These are phyloP conservation scores for Hysterangium stoloniferum DNA, from an alignment of 768 basidiomycete species.

Conservation along the genomic window DNA sequence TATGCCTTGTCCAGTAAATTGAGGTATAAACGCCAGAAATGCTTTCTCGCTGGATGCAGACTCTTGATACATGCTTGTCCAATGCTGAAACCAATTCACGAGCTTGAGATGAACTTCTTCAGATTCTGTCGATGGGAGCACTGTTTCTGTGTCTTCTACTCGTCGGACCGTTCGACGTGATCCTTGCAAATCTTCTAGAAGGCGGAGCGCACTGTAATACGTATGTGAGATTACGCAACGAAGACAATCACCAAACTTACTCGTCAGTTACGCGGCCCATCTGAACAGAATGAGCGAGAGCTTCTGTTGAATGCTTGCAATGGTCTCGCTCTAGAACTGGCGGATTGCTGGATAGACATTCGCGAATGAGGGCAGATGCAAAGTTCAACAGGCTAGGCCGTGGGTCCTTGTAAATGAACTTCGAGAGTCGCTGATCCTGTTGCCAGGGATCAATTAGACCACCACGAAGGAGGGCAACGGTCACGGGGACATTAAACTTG, in stretches of 20 bases:
- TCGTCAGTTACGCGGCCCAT: slow-evolving; percentile 77
- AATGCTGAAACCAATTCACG: slow-evolving; percentile 83
- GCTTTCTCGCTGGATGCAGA: slow-evolving; percentile 88
- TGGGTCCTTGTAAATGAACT: slow-evolving; percentile 71
- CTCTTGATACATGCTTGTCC: slow-evolving; percentile 91
- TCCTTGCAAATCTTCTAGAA: slow-evolving; percentile 80
- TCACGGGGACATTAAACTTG: slow-evolving; percentile 94
- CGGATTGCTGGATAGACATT: slow-evolving; percentile 75
- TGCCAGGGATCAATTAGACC: slow-evolving; percentile 69
- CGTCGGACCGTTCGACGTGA: slow-evolving; percentile 43
- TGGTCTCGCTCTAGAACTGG: slow-evolving; percentile 75
- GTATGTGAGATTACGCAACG: slow-evolving; percentile 2
- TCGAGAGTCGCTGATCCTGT: slow-evolving; percentile 87
- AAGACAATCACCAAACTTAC: slow-evolving; percentile 37
- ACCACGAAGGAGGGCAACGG: slow-evolving; percentile 78
- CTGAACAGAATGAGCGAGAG: slow-evolving; percentile 66
- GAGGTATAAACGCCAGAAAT: slow-evolving; percentile 95
- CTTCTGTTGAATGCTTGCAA: slow-evolving; percentile 73
- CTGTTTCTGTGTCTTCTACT: slow-evolving; percentile 24
- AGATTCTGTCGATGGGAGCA: slow-evolving; percentile 50
- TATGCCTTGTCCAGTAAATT: slow-evolving; percentile 93
- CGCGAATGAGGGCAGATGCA: slow-evolving; percentile 74
- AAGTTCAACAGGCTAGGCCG: slow-evolving; percentile 74
- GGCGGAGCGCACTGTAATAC: slow-evolving; percentile 47
- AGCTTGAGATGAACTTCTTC: slow-evolving; percentile 71